Evolutionary conservation across 441 rosid species (phyloP), one percentile per base, ranked within the genome.

Genomic region (Syzygium syzygioides): DNA sequence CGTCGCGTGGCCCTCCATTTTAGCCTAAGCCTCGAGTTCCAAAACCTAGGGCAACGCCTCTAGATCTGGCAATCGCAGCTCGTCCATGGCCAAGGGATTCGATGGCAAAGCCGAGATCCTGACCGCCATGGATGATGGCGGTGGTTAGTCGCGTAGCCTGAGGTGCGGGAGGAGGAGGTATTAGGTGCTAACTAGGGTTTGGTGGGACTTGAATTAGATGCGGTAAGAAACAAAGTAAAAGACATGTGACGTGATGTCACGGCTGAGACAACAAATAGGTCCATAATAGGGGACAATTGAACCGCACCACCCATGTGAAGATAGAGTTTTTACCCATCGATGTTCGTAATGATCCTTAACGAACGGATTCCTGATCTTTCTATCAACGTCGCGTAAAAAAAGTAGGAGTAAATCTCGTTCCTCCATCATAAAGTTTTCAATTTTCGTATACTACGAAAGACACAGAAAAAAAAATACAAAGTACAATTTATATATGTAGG

Each of bases 351-450:
- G 11, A 30, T n/a, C 20, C 37, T 4, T 7, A 62, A 64, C 19
- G 3, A 64, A n/a, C 0, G 1, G 11, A 64, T 15, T 3, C 30
- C n/a, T 64, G 15, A 28, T 60, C 14, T 60, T 3, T 28, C 9
- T 14, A 60, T 60, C 2, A 60, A 3, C 18, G 13, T 60, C 14
- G 32, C 32, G 3, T 28, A 28, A 60, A 60, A 12, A 60, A 60
- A 4, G 0, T 14, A 60, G 18, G 18, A 26, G 66, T 13, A 60
- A 60, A 60, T 60, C 2, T 25, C 6, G 13, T 25, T 25, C 14
- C 20, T 57, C 20, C 3, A 14, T 5, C 7, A 3, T 68, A 68
- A 19, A 68, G 26, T 19, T 34, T 68, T 68, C 1, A 17, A 25
- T 68, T 18, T 68, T 68, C 23, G 7, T 34, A 19, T 1, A 48